A percentile compares a stretch with the other conserved stretches of the same genome.
These are phyloP conservation scores for Trichophyton rubrum DNA, from an alignment of 2,329 filamentous ascomycete genomes.

Conservation along the genomic window DNA sequence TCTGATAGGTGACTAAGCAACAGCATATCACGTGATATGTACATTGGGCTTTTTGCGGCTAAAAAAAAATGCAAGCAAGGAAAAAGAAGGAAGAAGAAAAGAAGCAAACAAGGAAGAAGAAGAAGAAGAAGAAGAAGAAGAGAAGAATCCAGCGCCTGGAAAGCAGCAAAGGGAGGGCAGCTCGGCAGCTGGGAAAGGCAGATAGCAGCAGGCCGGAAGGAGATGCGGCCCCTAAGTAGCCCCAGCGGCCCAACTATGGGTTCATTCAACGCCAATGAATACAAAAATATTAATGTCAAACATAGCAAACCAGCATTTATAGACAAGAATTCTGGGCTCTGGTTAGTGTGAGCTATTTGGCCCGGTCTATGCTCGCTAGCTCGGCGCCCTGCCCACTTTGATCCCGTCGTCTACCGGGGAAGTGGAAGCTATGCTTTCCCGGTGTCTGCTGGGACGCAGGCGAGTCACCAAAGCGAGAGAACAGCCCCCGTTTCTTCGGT, in stretches of 20 bases:
- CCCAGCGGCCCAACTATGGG: background rate
- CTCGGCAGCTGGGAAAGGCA: background rate
- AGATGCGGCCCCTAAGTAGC: background rate
- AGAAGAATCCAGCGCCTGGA: background rate
- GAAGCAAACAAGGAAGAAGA: no score
- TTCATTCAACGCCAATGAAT: no score
- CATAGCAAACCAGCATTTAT: background rate
- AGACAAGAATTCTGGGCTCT: no score
- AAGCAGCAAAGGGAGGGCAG: background rate
- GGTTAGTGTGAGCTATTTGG: background rate
- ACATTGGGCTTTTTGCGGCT: background rate
- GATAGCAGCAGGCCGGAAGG: background rate
- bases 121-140: background rate
- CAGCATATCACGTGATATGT: background rate
- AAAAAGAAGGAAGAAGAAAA: background rate
- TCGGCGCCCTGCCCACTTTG: slow-evolving; percentile 60
- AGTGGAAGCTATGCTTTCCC: slow-evolving; percentile 47
- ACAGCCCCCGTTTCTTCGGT: slow-evolving; percentile 63
- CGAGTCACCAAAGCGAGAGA: slow-evolving; percentile 59
- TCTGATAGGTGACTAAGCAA: background rate
- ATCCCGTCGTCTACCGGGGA: slow-evolving; percentile 59
- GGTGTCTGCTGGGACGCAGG: slow-evolving; percentile 20
- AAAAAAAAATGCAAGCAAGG: no score
- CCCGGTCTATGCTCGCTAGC: slow-evolving; percentile 46
- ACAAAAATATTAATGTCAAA: background rate